Evolutionary conservation across 129 eudicot species (phyloP).

Genomic region (Kitagawia praeruptora): DNA sequence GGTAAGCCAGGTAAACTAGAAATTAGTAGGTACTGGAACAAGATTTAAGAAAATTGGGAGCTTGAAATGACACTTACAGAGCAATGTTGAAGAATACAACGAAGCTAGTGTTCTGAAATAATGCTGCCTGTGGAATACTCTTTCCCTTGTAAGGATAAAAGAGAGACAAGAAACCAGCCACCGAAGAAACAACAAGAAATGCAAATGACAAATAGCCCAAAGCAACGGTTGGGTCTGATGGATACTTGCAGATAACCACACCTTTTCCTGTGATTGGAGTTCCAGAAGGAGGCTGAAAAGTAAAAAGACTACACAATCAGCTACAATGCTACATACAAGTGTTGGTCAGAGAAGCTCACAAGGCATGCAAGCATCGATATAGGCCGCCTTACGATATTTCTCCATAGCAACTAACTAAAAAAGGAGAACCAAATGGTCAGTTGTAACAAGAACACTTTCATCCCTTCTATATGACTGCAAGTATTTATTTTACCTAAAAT

Average conservation of each 20-base stretch:
- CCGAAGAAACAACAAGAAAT: slow-evolving; percentile 44
- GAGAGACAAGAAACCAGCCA: slow-evolving; percentile 58
- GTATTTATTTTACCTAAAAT: no score
- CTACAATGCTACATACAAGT: no score
- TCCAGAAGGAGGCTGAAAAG: slow-evolving; percentile 71
- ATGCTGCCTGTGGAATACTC: slow-evolving; percentile 59
- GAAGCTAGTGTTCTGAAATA: slow-evolving; percentile 71
- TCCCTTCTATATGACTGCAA: neutral
- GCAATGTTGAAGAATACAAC: slow-evolving; percentile 67
- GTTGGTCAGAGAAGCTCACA: no score
- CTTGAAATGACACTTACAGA: slow-evolving; percentile 37
- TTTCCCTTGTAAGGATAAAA: slow-evolving; percentile 84
- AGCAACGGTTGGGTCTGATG: slow-evolving; percentile 65
- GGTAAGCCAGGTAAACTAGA: neutral
- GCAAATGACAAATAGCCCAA: slow-evolving; percentile 69
- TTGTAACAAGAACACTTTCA: neutral
- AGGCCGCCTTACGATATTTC: no score
- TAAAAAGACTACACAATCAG: slow-evolving; percentile 5
- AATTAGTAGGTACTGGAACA: neutral
- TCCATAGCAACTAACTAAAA: neutral
- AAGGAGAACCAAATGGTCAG: neutral
- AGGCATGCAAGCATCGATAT: no score
- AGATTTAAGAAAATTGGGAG: neutral
- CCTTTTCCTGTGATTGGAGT: slow-evolving; percentile 71
- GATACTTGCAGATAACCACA: slow-evolving; percentile 80